Evolutionary conservation across 441 rosid genomes (phyloP).

Genomic region (Manihot esculenta): DNA sequence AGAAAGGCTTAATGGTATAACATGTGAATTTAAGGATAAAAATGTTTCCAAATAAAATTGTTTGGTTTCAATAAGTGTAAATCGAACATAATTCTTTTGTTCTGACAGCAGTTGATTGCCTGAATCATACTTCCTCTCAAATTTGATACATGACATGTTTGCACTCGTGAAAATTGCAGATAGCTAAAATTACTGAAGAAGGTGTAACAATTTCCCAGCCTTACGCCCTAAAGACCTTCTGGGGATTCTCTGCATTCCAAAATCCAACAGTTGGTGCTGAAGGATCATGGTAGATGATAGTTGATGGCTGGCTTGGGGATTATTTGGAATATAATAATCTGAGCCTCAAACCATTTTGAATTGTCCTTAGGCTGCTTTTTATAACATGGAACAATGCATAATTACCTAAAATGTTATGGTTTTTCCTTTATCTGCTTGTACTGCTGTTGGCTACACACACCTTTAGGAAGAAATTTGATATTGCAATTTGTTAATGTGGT

Average conservation of each 20-base stretch:
- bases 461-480: not conserved
- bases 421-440: slow-evolving; percentile 1
- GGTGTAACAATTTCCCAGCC: slow-evolving; percentile 80
- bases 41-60: not conserved
- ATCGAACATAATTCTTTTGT: not conserved
- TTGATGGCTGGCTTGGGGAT: not conserved
- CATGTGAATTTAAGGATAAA: not conserved
- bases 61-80: not conserved
- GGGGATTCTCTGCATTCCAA: slow-evolving; percentile 77
- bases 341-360: not conserved
- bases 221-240: slow-evolving; percentile 79
- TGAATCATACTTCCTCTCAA: not conserved
- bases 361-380: not conserved
- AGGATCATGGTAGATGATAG: slow-evolving; percentile 70
- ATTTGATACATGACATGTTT: not conserved
- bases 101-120: not conserved
- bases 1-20: too few relatives aligned
- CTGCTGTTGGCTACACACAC: not conserved
- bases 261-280: slow-evolving; percentile 89
- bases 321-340: not conserved
- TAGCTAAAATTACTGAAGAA: slow-evolving; percentile 91
- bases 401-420: not conserved
- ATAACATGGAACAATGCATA: slow-evolving; percentile 3
- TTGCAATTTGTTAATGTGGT: not conserved
- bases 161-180: slow-evolving; percentile 44